Conservation (phyloP, 2,329 filamentous ascomycete genomes). For the Pseudocercospora vitis region DNA sequence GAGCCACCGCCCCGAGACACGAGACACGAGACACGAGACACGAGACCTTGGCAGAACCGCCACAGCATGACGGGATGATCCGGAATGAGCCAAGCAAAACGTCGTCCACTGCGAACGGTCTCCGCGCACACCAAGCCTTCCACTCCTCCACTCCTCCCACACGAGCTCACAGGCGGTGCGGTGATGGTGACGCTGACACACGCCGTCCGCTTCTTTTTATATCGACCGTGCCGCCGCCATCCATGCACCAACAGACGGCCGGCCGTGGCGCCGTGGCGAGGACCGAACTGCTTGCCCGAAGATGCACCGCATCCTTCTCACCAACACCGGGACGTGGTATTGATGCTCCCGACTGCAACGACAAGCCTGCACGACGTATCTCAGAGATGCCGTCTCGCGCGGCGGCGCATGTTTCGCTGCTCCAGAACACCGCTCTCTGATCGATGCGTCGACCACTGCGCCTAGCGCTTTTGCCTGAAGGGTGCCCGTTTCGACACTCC, state of each 20-base stretch:
- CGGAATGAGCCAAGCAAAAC: too few relatives aligned
- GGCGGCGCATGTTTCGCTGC: conserved; percentile 5
- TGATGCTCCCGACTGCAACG: neutral
- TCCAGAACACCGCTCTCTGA: too few relatives aligned
- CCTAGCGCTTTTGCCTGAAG: neutral
- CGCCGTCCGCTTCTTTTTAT: too few relatives aligned
- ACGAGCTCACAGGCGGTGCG: too few relatives aligned
- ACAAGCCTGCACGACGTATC: neutral
- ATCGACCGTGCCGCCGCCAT: too few relatives aligned
- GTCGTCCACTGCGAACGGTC: neutral
- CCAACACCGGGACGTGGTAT: neutral
- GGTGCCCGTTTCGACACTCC: neutral
- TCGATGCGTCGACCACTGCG: conserved; percentile 1
- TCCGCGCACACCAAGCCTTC: neutral
- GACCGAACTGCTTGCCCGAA: neutral
- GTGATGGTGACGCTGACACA: too few relatives aligned
- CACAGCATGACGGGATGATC: too few relatives aligned
- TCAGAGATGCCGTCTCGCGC: neutral
- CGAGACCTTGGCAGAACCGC: too few relatives aligned
- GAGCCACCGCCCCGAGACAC: too few relatives aligned
- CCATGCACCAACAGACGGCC: neutral
- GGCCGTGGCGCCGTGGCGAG: neutral
- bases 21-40: too few relatives aligned
- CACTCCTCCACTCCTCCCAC: neutral
- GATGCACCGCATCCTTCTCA: neutral